Base-by-base conservation (phyloP, 23 red algal species). In the Gracilariopsis chorda region DNA sequence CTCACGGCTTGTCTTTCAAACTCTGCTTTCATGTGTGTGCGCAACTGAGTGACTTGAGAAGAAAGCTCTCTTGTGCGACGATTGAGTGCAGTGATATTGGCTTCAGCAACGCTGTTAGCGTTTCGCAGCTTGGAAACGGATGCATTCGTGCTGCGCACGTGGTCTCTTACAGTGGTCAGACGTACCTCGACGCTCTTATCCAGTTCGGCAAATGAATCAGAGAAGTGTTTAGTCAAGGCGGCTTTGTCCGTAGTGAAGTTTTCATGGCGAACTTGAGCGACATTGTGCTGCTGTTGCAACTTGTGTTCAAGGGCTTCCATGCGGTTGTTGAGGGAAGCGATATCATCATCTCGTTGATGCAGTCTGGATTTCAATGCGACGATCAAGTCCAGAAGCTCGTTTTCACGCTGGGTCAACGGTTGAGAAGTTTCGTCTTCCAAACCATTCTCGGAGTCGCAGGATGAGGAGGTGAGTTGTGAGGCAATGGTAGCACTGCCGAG, bases 331-430 rank as follows among this genome's bases (percentile, higher is more conserved):
- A 89, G 43, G 4, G 51, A 44, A 2, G 65, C 13, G 44, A 89
- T 32, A 8, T 78, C 69, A 17, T 89, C 49, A 44, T 89, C 65
- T 7, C 70, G 65, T 61, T 77, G 28, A n/a, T 89, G 59, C 67
- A 89, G 65, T 4, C 44, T 45, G 11, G 0, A 8, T 48, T 65
- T 53, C 44, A 89, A 42, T 12, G 68, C 51, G 19, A 4, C 69
- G 3, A 89, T 57, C 7, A 77, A 21, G 40, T 60, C 52, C 24
- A 36, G 61, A 48, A 77, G 28, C 28, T 89, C 85, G 29, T 16
- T 56, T 44, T 89, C 85, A 45, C 52, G 76, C 35, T 80, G 52
- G 10, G 48, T 34, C 1, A 80, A 25, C 37, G 76, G 52, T 34
- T 53, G 76, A 47, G 76, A 80, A 57, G 76, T 14, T 16, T 80